Conservation (phyloP, 495 filamentous ascomycete species). For the Echria macrotheca region DNA sequence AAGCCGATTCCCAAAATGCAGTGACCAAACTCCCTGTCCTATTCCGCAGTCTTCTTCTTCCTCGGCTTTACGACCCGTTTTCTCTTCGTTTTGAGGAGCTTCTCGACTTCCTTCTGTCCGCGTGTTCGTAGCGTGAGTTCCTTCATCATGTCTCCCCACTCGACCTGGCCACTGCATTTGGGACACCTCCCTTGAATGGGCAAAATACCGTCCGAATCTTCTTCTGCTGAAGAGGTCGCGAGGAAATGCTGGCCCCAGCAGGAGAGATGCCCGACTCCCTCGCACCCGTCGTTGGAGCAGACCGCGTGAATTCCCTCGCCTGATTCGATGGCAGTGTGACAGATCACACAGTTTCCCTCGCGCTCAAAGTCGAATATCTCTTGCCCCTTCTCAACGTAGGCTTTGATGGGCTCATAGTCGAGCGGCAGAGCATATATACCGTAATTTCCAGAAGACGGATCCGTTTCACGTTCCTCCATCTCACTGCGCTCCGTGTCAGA, state of each 20-base stretch:
- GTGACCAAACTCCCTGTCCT: too few relatives aligned
- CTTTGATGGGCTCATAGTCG: constrained; percentile 59
- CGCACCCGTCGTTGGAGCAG: constrained; percentile 64
- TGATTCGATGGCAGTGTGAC: constrained; percentile 44
- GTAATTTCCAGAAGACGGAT: too few relatives aligned
- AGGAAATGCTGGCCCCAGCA: constrained; percentile 72
- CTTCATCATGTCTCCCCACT: constrained; percentile 76
- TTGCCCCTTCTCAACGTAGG: constrained; percentile 65
- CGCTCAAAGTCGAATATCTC: constrained; percentile 56
- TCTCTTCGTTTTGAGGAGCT: constrained; percentile 55
- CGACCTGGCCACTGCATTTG: constrained; percentile 52
- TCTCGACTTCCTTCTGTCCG: constrained; percentile 58
- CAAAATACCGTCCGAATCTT: constrained; percentile 48
- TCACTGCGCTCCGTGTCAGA: too few relatives aligned
- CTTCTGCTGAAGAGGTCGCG: constrained; percentile 13
- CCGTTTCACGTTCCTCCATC: too few relatives aligned
- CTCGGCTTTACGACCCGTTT: constrained; percentile 21
- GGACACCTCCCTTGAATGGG: constrained; percentile 72
- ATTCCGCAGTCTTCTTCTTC: too few relatives aligned
- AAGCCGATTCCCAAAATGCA: too few relatives aligned
- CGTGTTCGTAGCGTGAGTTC: constrained; percentile 69
- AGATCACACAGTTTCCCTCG: constrained; percentile 59
- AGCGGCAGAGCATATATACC: constrained; percentile 57
- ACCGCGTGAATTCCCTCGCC: constrained; percentile 54
- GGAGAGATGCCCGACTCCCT: constrained; percentile 62